These are phyloP conservation scores for Drechslerella coelobrocha DNA, from an alignment of 2,329 filamentous ascomycete species.

Conservation along the genomic window DNA sequence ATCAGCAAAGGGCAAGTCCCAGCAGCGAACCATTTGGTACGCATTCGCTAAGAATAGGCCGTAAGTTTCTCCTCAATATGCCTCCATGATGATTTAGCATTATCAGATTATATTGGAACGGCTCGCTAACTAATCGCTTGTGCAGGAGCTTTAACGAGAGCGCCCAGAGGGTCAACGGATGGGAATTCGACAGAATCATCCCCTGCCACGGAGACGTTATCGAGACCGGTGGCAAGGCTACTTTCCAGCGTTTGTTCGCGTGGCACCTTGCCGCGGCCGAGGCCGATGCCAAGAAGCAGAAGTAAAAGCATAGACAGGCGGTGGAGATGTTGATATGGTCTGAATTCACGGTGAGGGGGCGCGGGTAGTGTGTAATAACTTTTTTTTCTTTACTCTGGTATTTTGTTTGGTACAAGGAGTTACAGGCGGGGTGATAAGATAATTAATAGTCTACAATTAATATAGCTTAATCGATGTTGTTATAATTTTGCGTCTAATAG, in stretches of 20 bases:
- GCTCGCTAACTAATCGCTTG: conserved; percentile 7
- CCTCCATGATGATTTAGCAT: neutral
- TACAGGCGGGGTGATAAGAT: too few relatives aligned
- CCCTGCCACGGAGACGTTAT: conserved; percentile 94
- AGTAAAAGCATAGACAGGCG: neutral
- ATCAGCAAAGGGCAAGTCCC: conserved; percentile 70
- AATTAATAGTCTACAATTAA: too few relatives aligned
- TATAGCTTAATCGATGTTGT: too few relatives aligned
- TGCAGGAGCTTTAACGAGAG: conserved; percentile 71
- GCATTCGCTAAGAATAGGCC: conserved; percentile 65
- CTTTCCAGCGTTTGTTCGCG: conserved; percentile 75
- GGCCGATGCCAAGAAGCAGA: conserved; percentile 29
- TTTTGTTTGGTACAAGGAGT: too few relatives aligned
- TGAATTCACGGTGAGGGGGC: neutral
- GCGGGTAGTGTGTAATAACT: neutral
- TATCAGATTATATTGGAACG: neutral
- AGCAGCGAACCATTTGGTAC: conserved; percentile 86
- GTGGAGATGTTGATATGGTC: neutral
- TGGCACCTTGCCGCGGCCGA: conserved; percentile 44
- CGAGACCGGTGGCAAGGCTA: conserved; percentile 73
- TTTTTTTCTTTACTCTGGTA: too few relatives aligned
- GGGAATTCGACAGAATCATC: conserved; percentile 85
- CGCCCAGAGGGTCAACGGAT: conserved; percentile 71
- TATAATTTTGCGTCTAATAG: too few relatives aligned
- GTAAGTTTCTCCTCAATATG: conserved; percentile 4